Base-by-base conservation (phyloP, 768 basidiomycete genomes). In the Solioccasus polychromus region DNA sequence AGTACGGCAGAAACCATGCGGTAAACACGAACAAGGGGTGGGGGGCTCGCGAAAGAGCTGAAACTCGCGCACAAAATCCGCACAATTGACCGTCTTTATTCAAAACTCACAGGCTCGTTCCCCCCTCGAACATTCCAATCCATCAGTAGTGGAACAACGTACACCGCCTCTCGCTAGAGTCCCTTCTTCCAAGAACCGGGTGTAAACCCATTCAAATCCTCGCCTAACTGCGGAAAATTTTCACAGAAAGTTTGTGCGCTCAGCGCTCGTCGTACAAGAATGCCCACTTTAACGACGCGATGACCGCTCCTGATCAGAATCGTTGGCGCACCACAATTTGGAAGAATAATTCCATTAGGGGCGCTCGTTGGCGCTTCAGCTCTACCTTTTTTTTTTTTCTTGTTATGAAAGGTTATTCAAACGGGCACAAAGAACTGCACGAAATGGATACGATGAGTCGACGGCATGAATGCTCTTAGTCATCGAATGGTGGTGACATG, bases 361-460 rank as follows among this genome's bases (percentile, higher is more conserved):
- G 26, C 7, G 10, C 35, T 37, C 35, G 42, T 49, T 42, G 45
- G 96, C 93, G n/a, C n/a, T n/a, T n/a, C n/a, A n/a, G n/a, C n/a
- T n/a, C n/a, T n/a, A n/a, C n/a, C n/a, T n/a, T n/a, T n/a, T n/a
- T n/a, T n/a, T n/a, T n/a, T n/a, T n/a, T n/a, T n/a, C n/a, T n/a
- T n/a, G n/a, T n/a, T n/a, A n/a, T n/a, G n/a, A n/a, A n/a, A n/a
- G n/a, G n/a, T 94, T 64, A 90, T 32, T 28, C 12, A 7, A 12
- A 12, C n/a, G 94, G 63, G 80, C 95, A 1, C 95, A 94, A 50
- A 93, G 95, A 68, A 92, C 85, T 94, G 95, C 70, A 92, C 96
- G 57, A 94, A 96, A 39, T 63, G 92, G 91, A 41, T 92, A 95
- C 75, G 88, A 93, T 59, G n/a, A n/a, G 85, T 89, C 56, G 91